Conservation (phyloP, 148 eudicot genomes). For the Camellia lanceoleosa region DNA sequence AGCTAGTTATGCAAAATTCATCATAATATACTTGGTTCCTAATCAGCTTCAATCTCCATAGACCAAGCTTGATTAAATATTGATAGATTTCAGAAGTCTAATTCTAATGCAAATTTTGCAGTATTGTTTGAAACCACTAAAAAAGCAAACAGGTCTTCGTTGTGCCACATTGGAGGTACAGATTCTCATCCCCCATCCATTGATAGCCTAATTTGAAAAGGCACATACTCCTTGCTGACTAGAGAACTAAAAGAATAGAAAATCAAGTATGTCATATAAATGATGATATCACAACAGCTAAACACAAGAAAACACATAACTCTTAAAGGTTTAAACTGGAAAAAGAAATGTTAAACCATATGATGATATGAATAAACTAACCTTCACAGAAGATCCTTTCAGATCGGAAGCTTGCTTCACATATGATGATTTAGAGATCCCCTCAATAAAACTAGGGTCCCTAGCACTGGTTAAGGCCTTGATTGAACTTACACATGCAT, state of each 20-base stretch:
- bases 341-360: background rate
- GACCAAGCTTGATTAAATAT: background rate
- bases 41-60: background rate
- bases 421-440: conserved; percentile 81
- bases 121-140: background rate
- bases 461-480: conserved; percentile 65
- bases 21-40: background rate
- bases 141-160: background rate
- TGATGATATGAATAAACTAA: conserved; percentile 21
- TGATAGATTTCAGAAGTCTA: background rate
- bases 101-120: background rate
- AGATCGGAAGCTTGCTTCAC: conserved; percentile 79
- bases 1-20: background rate
- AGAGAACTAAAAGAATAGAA: background rate
- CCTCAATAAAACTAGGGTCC: conserved; percentile 81
- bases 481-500: conserved; percentile 55
- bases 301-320: background rate
- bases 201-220: background rate
- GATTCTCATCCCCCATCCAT: background rate
- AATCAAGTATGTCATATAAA: background rate
- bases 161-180: too few species aligned
- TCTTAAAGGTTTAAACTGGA: conserved; percentile 1
- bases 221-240: background rate
- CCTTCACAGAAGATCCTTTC: conserved; percentile 83
- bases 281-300: background rate